Conservation (phyloP, 495 filamentous ascomycete species). For the Daldinia childiae region DNA sequence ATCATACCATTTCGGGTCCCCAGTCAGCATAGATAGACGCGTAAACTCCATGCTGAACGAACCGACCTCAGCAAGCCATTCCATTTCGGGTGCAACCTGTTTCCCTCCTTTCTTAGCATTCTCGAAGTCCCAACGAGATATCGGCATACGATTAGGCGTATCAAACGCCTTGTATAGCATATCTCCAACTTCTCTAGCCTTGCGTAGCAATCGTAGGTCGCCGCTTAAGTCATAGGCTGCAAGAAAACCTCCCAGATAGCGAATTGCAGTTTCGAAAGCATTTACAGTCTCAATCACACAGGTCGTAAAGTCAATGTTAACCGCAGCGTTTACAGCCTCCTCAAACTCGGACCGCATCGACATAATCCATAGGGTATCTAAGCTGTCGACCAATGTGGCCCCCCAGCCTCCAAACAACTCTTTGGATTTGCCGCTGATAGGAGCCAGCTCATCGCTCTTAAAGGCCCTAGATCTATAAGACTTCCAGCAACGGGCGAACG, state of each 20-base stretch:
- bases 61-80: conserved; percentile 74
- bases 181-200: conserved; percentile 81
- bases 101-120: conserved; percentile 81
- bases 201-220: conserved; percentile 68
- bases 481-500: conserved; percentile 76
- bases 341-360: conserved; percentile 85
- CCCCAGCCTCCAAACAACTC: conserved; percentile 91
- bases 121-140: conserved; percentile 71
- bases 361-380: conserved; percentile 97
- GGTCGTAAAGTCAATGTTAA: conserved; percentile 82
- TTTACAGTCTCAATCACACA: conserved; percentile 64
- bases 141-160: conserved; percentile 88
- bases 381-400: conserved; percentile 88
- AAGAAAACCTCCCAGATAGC: conserved; percentile 82
- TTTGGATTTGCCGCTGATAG: conserved; percentile 63
- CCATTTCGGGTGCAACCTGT: conserved; percentile 63
- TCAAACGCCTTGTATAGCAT: conserved; percentile 85
- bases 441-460: conserved; percentile 76
- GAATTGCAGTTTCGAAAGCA: conserved; percentile 81
- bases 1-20: conserved; percentile 83
- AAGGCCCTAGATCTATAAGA: conserved; percentile 79
- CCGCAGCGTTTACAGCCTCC: conserved; percentile 75
- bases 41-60: conserved; percentile 87
- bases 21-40: conserved; percentile 80
- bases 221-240: conserved; percentile 81